phyloP scores from a whole-genome alignment of 345 rosid genomes.

The Hevea brasiliensis region DNA sequence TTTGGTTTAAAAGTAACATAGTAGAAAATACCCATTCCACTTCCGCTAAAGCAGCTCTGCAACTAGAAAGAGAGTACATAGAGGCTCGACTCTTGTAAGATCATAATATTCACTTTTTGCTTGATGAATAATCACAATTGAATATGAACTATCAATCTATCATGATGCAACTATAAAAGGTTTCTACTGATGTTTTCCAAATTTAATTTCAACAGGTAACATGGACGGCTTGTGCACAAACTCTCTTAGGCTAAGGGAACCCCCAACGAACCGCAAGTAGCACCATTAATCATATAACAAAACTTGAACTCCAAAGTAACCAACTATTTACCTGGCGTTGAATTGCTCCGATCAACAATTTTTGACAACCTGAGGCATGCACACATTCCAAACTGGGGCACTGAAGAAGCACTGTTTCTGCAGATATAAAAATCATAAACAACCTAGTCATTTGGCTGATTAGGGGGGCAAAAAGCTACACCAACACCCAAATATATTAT shows the following conservation, averaged over 20 bases:
- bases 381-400: slow-evolving; percentile 80
- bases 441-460: background rate
- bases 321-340: slow-evolving; percentile 64
- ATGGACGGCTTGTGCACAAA: background rate
- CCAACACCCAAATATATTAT: slow-evolving; percentile 6
- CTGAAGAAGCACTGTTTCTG: slow-evolving; percentile 79
- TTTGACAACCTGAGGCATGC: slow-evolving; percentile 80
- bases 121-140: background rate
- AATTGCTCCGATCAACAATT: slow-evolving; percentile 57
- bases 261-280: background rate
- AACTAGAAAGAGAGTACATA: background rate
- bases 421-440: background rate
- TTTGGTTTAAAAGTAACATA: background rate
- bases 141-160: background rate
- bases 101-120: background rate
- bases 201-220: background rate
- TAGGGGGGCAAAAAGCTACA: background rate
- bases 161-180: background rate
- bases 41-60: background rate
- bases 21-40: background rate
- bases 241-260: background rate
- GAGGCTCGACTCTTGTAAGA: background rate
- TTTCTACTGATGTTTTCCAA: background rate
- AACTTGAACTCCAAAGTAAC: slow-evolving; percentile 5
- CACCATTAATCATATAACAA: background rate